Evolutionary conservation across 495 filamentous ascomycete genomes (phyloP).

Genomic region (Pseudoneurospora amorphoporcata): DNA sequence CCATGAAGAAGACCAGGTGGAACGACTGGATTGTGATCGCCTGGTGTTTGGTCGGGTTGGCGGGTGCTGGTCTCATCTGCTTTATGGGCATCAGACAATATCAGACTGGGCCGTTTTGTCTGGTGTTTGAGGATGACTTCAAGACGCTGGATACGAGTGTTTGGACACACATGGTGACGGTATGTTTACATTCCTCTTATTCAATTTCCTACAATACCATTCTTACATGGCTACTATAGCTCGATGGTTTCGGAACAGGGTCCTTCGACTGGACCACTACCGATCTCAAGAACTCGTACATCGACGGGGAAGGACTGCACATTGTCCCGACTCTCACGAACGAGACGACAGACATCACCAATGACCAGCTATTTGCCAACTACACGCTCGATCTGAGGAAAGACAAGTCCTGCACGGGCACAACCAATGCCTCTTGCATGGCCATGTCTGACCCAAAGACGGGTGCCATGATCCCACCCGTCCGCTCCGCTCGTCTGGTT

Average conservation of each 20-base stretch:
- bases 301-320: constrained; percentile 29
- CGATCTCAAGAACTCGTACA: constrained; percentile 31
- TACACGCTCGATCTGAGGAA: constrained; percentile 29
- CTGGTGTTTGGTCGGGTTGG: constrained; percentile 21
- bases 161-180: constrained; percentile 27
- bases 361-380: constrained; percentile 17
- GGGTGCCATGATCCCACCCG: constrained; percentile 29
- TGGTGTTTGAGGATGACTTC: constrained; percentile 33
- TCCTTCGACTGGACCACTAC: constrained; percentile 37
- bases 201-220: background rate
- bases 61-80: constrained; percentile 22
- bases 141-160: constrained; percentile 21
- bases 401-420: constrained; percentile 24
- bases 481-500: constrained; percentile 28
- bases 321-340: constrained; percentile 38
- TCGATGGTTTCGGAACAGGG: constrained; percentile 32
- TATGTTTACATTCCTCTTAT: background rate
- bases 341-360: constrained; percentile 24
- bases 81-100: constrained; percentile 5
- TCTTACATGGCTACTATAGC: constrained; percentile 2
- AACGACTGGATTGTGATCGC: constrained; percentile 26
- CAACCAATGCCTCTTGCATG: constrained; percentile 15
- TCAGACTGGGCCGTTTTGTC: constrained; percentile 13
- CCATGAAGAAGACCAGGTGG: constrained; percentile 17
- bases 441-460: constrained; percentile 25